Evolutionary conservation across 345 rosid genomes (phyloP).

Genomic region (Passiflora organensis): DNA sequence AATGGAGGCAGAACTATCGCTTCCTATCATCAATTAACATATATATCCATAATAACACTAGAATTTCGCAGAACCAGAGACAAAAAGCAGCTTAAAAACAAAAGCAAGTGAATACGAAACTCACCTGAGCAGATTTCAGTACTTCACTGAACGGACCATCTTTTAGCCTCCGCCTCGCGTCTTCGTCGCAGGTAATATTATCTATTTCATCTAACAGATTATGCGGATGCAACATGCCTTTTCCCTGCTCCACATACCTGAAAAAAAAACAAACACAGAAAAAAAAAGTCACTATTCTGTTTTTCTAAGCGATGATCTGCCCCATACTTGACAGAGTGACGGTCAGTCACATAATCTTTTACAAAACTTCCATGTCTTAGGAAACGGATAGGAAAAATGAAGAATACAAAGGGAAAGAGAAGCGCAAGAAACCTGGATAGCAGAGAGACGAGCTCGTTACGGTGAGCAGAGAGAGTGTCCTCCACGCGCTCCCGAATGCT

Average conservation of each 20-base stretch:
- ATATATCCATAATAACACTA: neutral
- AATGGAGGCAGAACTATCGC: conserved; percentile 91
- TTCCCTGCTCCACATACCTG: conserved; percentile 93
- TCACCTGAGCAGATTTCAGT: conserved; percentile 71
- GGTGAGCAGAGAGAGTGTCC: conserved; percentile 78
- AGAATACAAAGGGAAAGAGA: neutral
- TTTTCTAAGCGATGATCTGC: no score
- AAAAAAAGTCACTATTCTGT: no score
- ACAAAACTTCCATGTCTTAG: neutral
- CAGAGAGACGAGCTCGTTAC: conserved; percentile 86
- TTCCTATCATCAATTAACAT: conserved; percentile 45
- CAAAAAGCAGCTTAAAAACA: neutral
- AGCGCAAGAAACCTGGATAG: conserved; percentile 63
- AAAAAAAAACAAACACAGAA: conserved; percentile 4
- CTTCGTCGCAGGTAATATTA: conserved; percentile 48
- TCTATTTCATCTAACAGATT: conserved; percentile 80
- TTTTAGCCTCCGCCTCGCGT: conserved; percentile 37
- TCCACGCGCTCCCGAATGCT: conserved; percentile 90
- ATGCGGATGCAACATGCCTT: conserved; percentile 86
- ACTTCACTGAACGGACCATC: conserved; percentile 75
- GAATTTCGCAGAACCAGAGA: neutral
- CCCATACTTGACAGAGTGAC: no score
- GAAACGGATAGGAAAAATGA: neutral
- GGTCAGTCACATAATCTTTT: neutral
- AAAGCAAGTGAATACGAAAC: neutral